Percentiles rank a stretch among this genome's conserved stretches.
Conservation (phyloP, 495 filamentous ascomycete genomes). For the Trichoderma virens region DNA sequence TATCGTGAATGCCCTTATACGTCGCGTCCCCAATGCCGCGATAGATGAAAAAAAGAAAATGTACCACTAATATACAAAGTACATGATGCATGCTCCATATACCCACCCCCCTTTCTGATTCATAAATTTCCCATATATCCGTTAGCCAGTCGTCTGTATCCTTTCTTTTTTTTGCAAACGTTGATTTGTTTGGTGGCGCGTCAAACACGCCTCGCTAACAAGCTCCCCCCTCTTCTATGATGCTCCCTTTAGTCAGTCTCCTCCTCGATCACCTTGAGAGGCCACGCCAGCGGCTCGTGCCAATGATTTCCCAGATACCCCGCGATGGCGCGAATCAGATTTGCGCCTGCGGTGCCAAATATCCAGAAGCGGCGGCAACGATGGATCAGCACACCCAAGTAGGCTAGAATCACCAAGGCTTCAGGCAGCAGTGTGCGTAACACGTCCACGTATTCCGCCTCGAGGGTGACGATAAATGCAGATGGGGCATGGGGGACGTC, state of each 20-base stretch:
- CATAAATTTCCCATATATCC: too few relatives aligned
- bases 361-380: constrained; percentile 26
- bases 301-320: constrained; percentile 26
- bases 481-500: constrained; percentile 17
- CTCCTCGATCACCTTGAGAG: constrained; percentile 16
- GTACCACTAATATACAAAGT: neutral
- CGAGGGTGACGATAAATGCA: constrained; percentile 22
- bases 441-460: constrained; percentile 27
- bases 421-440: constrained; percentile 29
- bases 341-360: constrained; percentile 27
- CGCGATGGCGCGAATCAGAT: constrained; percentile 25
- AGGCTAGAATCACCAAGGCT: constrained; percentile 35
- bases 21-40: too few relatives aligned
- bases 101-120: too few relatives aligned
- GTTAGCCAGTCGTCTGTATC: neutral
- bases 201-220: too few relatives aligned
- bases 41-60: too few relatives aligned
- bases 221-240: neutral
- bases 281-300: constrained; percentile 29
- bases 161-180: too few relatives aligned
- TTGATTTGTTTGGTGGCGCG: too few relatives aligned
- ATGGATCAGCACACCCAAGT: constrained; percentile 33
- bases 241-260: neutral
- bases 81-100: neutral
- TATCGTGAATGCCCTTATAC: too few relatives aligned